Evolutionary conservation across 192 early-diverging fungal species (phyloP), one percentile per base, ranked within the genome.

Genomic region (Mortierella antarctica): DNA sequence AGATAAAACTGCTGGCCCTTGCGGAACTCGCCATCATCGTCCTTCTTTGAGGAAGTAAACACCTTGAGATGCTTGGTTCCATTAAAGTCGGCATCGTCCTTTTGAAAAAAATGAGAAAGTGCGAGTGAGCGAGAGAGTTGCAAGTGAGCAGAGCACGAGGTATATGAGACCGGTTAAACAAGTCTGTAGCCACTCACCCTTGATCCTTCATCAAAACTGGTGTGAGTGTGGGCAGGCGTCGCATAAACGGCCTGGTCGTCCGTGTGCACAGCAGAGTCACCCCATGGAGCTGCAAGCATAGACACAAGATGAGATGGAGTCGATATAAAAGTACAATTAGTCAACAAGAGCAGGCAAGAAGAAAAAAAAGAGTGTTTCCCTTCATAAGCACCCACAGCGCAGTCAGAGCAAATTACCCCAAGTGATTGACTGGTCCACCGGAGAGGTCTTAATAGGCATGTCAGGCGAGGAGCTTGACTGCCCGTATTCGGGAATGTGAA

Each of bases 1-100:
- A 80, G 67, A 47, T 80, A 80, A 23, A 80, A 80, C 69, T 80
- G 77, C 49, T 80, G 77, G 40, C 77, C 77, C 55, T 80, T 80
- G 2, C 77, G 77, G 70, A 80, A 80, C 70, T 80, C 77, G 31
- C 77, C 77, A 47, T 80, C 70, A n/a, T 79, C 76, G 20, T 80
- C 77, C 60, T 80, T 80, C 60, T 80, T 80, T 70, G 77, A 80
- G 2, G 77, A 80, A 13, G 77, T 80, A 46, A 80, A 80, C 20
- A 80, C 77, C n/a, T 80, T 80, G 47, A 80, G 65, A 14, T 58
- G 59, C 60, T 80, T 80, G 18, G 70, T 66, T 23, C 70, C 70
- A 13, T 41, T 49, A 40, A 67, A 79, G 6, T 71, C 75, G 40
- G 20, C 57, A 17, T 66, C 75, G 17, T 79, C 68, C 63, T 79